Percentiles rank a stretch among this genome's conserved stretches.
phyloP scores from a whole-genome alignment of 2,329 filamentous ascomycete species.

The Colletotrichum chlorophyti region DNA sequence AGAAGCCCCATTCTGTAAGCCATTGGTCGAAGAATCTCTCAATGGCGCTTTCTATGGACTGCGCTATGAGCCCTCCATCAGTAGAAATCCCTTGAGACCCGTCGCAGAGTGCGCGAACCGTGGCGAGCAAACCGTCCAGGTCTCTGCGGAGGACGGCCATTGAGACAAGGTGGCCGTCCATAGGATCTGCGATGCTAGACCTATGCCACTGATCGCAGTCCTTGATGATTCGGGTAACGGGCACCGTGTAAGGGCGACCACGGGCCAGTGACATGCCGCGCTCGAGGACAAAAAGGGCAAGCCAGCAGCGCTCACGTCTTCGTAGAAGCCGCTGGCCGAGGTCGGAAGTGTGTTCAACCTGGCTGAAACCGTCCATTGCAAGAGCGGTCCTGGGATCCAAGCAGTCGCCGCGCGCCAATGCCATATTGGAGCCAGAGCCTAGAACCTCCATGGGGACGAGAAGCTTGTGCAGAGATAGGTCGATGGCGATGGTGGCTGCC shows the following conservation, averaged over 20 bases:
- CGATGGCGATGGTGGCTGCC: slow-evolving; percentile 72
- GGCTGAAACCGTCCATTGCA: slow-evolving; percentile 70
- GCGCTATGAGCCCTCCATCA: slow-evolving; percentile 59
- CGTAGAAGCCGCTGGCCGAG: slow-evolving; percentile 67
- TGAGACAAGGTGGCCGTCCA: slow-evolving; percentile 75
- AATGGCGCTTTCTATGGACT: slow-evolving; percentile 65
- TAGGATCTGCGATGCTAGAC: slow-evolving; percentile 66
- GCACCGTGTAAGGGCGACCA: slow-evolving; percentile 72
- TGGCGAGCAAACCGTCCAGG: slow-evolving; percentile 63
- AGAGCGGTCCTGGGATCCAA: slow-evolving; percentile 72
- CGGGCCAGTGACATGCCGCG: slow-evolving; percentile 75
- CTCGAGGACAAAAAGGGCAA: slow-evolving; percentile 76
- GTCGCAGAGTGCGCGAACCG: slow-evolving; percentile 66
- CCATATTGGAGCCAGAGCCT: slow-evolving; percentile 51
- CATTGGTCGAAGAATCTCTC: slow-evolving; percentile 71
- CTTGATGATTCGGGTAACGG: slow-evolving; percentile 69
- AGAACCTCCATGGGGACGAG: slow-evolving; percentile 60
- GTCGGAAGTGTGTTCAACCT: slow-evolving; percentile 66
- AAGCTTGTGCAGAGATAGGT: slow-evolving; percentile 74
- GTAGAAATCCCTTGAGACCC: slow-evolving; percentile 55
- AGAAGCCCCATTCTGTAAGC: slow-evolving; percentile 67
- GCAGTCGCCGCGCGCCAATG: slow-evolving; percentile 69
- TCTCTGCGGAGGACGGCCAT: slow-evolving; percentile 74
- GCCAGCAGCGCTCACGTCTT: slow-evolving; percentile 72
- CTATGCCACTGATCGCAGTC: slow-evolving; percentile 75